These are phyloP conservation scores for Hemisphaericaspora xylofermentans DNA, from an alignment of 1,139 yeast species.

Conservation along the genomic window DNA sequence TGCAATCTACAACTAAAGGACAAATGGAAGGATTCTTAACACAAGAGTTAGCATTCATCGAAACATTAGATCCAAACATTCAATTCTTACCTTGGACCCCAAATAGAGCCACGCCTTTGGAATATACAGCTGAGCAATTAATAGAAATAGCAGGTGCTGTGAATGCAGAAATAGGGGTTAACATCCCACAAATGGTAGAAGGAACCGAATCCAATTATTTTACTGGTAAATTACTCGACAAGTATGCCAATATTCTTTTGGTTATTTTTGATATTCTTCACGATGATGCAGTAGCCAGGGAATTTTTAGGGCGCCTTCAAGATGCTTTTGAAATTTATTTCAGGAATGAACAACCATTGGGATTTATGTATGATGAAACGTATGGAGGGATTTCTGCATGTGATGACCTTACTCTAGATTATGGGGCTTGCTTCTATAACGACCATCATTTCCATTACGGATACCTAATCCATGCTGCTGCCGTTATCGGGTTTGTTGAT, in stretches of 20 bases:
- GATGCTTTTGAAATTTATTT: constrained; percentile 52
- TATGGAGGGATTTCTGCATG: constrained; percentile 65
- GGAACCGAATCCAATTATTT: constrained; percentile 56
- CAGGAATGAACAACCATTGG: constrained; percentile 51
- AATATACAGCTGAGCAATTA: constrained; percentile 53
- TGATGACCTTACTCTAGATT: constrained; percentile 45
- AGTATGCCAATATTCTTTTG: constrained; percentile 68
- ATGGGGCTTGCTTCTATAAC: constrained; percentile 68
- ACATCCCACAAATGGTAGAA: constrained; percentile 51
- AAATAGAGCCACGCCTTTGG: constrained; percentile 27
- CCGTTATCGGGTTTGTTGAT: constrained; percentile 69
- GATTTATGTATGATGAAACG: constrained; percentile 67
- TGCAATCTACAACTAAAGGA: constrained; percentile 68
- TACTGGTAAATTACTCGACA: constrained; percentile 72
- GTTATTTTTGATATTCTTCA: constrained; percentile 60
- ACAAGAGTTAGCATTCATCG: constrained; percentile 47
- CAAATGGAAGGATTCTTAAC: constrained; percentile 60
- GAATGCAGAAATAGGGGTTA: constrained; percentile 55
- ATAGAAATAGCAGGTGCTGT: constrained; percentile 54
- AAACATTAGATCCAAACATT: constrained; percentile 48
- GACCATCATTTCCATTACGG: constrained; percentile 87
- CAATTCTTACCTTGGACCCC: constrained; percentile 63
- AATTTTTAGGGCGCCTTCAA: constrained; percentile 51
- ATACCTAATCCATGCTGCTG: constrained; percentile 75
- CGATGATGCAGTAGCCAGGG: constrained; percentile 49